Conservation (phyloP, 495 filamentous ascomycete genomes). For the Aspergillus ellipticus region DNA sequence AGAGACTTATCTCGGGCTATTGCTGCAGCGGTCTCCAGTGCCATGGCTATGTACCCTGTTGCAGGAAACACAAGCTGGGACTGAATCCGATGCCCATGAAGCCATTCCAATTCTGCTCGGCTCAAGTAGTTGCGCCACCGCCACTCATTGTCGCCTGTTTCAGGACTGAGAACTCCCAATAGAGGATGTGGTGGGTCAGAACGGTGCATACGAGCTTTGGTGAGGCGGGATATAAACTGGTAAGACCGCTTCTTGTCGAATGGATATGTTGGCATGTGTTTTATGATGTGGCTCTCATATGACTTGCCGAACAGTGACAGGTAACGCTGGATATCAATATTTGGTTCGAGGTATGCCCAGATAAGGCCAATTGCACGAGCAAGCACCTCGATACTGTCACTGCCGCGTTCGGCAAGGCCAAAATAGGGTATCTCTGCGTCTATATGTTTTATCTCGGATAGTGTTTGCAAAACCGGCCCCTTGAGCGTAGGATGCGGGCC, state of each 20-base stretch:
- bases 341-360: conserved; percentile 37
- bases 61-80: conserved; percentile 17
- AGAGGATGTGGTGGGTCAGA: conserved; percentile 1
- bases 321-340: conserved; percentile 8
- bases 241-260: background rate
- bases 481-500: conserved; percentile 49
- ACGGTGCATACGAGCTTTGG: background rate
- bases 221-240: background rate
- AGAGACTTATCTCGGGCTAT: background rate
- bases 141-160: conserved; percentile 3
- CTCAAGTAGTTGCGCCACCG: conserved; percentile 17
- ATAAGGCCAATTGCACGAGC: conserved; percentile 41
- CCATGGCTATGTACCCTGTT: conserved; percentile 13
- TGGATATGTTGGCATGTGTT: background rate
- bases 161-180: background rate
- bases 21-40: conserved; percentile 19
- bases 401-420: conserved; percentile 20
- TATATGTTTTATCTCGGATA: conserved; percentile 18
- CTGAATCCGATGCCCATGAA: conserved; percentile 12
- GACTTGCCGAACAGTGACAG: background rate
- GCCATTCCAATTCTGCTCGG: conserved; percentile 13
- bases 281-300: background rate
- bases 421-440: conserved; percentile 23
- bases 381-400: conserved; percentile 33
- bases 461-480: conserved; percentile 33